These are phyloP conservation scores for Babesia microti DNA, from an alignment of 169 alveolate genomes.

Conservation along the genomic window DNA sequence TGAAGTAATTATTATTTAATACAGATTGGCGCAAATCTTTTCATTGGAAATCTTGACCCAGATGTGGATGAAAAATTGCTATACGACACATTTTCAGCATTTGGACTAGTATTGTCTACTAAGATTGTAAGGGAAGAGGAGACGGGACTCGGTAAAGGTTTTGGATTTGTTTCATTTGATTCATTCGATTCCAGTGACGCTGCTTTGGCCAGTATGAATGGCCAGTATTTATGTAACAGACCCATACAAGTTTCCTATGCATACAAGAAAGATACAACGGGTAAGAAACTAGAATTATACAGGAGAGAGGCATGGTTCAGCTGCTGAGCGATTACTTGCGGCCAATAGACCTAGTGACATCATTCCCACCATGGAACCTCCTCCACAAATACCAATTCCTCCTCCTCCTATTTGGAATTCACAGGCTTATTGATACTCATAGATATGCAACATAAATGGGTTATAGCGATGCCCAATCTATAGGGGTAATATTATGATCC, in stretches of 20 bases:
- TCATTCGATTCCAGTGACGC: constrained; percentile 96
- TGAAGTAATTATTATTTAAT: constrained; percentile 60
- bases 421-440: neutral
- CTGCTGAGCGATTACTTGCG: constrained; percentile 80
- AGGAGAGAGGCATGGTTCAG: constrained; percentile 81
- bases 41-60: constrained; percentile 93
- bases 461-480: constrained; percentile 53
- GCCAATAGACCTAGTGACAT: constrained; percentile 63
- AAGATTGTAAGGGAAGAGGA: constrained; percentile 88
- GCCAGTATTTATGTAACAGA: constrained; percentile 87
- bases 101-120: constrained; percentile 82
- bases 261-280: constrained; percentile 89
- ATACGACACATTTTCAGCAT: constrained; percentile 89
- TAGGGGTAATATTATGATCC: constrained; percentile 45
- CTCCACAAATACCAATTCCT: constrained; percentile 15
- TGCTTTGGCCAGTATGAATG: constrained; percentile 93
- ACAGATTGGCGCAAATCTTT: constrained; percentile 92
- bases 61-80: constrained; percentile 94
- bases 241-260: constrained; percentile 96
- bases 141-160: constrained; percentile 82
- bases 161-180: constrained; percentile 93
- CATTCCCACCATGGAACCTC: constrained; percentile 8
- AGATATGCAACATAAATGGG: neutral
- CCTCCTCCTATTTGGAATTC: constrained; percentile 3
- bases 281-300: constrained; percentile 11